Percentiles rank a stretch among this genome's conserved stretches.
phyloP scores from a whole-genome alignment of 2,329 filamentous ascomycete species.

The Diaporthe sp. region DNA sequence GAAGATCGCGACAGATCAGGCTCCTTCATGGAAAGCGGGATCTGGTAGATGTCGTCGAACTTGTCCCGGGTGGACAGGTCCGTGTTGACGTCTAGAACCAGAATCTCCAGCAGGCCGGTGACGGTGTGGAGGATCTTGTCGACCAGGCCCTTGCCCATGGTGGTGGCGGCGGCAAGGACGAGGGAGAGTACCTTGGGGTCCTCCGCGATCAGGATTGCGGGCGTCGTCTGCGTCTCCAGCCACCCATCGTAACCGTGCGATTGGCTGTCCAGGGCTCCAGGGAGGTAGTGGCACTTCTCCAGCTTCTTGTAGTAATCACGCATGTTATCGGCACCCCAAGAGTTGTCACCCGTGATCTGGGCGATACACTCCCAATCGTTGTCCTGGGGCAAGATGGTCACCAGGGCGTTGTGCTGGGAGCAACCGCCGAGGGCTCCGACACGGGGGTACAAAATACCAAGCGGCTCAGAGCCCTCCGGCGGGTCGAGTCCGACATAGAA shows the following conservation, averaged over 20 bases:
- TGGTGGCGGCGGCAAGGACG: conserved; percentile 60
- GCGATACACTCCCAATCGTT: conserved; percentile 55
- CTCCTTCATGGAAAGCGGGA: conserved; percentile 64
- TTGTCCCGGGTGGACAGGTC: conserved; percentile 52
- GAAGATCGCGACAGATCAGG: conserved; percentile 57
- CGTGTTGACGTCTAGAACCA: conserved; percentile 62
- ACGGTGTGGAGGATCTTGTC: conserved; percentile 50
- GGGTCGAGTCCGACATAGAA: conserved; percentile 48
- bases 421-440: conserved; percentile 51
- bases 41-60: conserved; percentile 63
- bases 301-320: conserved; percentile 63
- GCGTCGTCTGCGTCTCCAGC: conserved; percentile 61
- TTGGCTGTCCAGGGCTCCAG: conserved; percentile 40
- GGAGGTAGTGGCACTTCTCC: conserved; percentile 64
- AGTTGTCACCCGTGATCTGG: conserved; percentile 53
- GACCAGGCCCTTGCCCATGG: conserved; percentile 53
- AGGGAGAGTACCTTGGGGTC: conserved; percentile 65
- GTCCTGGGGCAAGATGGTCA: conserved; percentile 51
- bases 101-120: conserved; percentile 43
- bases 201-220: conserved; percentile 58
- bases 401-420: conserved; percentile 49
- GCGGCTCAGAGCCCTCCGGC: conserved; percentile 44
- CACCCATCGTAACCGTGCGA: conserved; percentile 70
- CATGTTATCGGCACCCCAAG: conserved; percentile 66
- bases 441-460: conserved; percentile 51